These are phyloP conservation scores for Penicillium sumatraense DNA, from an alignment of 2,329 filamentous ascomycete species.

Conservation along the genomic window DNA sequence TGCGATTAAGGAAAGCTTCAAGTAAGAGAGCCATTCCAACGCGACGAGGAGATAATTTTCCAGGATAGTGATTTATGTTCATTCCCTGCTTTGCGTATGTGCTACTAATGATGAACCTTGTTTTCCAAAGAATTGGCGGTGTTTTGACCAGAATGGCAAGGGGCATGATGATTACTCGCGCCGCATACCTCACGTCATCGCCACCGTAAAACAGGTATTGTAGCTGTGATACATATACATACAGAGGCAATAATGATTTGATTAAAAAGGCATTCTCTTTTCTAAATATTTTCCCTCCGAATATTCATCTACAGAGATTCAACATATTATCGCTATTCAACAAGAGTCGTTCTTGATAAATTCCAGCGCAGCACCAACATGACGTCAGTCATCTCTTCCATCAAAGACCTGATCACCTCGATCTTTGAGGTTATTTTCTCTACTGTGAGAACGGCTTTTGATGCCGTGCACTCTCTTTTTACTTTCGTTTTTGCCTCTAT, in stretches of 20 bases:
- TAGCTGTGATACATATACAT: not conserved
- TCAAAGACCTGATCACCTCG: slow-evolving; percentile 22
- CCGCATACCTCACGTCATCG: not conserved
- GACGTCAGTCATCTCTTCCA: slow-evolving; percentile 21
- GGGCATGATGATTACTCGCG: not conserved
- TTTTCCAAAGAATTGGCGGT: not conserved
- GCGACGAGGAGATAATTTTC: no score
- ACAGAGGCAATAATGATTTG: not conserved
- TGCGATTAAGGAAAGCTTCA: no score
- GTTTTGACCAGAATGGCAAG: not conserved
- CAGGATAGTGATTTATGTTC: no score
- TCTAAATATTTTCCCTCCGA: not conserved
- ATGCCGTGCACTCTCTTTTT: slow-evolving; percentile 7
- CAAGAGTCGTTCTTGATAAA: not conserved
- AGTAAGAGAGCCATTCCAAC: no score
- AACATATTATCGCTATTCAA: not conserved
- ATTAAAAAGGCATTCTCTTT: not conserved
- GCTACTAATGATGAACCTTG: not conserved
- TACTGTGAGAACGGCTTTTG: slow-evolving; percentile 8
- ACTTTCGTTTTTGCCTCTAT: slow-evolving; percentile 8
- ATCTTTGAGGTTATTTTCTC: slow-evolving; percentile 26
- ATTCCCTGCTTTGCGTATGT: no score
- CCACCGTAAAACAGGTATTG: not conserved
- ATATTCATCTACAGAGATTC: not conserved
- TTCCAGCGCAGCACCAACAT: slow-evolving; percentile 5